Percentiles rank a stretch among this genome's conserved stretches.
Conservation (phyloP, 768 basidiomycete species). For the Suillus placidus region DNA sequence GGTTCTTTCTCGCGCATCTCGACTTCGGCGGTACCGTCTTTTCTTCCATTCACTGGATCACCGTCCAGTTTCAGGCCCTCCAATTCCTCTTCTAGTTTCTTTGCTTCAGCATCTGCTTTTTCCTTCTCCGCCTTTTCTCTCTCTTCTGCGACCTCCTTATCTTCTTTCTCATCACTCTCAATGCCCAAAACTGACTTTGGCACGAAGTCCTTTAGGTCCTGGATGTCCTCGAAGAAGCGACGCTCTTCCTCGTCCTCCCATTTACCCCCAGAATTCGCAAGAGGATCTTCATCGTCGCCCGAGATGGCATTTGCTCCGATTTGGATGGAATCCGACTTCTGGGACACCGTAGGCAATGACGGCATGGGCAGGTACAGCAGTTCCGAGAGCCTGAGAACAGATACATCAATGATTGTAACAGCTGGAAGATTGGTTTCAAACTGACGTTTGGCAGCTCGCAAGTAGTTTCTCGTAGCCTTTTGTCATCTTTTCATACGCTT, state of each 20-base stretch:
- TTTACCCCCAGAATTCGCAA: slow-evolving; percentile 66
- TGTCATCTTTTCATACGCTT: slow-evolving; percentile 99
- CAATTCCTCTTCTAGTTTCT: slow-evolving; percentile 78
- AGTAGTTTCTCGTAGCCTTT: slow-evolving; percentile 92
- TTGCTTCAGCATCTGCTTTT: slow-evolving; percentile 67
- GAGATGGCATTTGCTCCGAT: slow-evolving; percentile 54
- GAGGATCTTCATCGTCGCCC: slow-evolving; percentile 60
- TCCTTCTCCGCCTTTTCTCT: slow-evolving; percentile 57
- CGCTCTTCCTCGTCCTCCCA: slow-evolving; percentile 99
- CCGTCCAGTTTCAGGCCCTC: slow-evolving; percentile 55
- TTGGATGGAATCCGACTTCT: slow-evolving; percentile 80
- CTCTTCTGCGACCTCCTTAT: slow-evolving; percentile 46
- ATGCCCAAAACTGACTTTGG: slow-evolving; percentile 87
- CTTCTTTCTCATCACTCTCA: slow-evolving; percentile 39
- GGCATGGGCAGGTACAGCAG: slow-evolving; percentile 85
- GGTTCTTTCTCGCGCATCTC: slow-evolving; percentile 32
- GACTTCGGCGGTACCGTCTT: slow-evolving; percentile 14
- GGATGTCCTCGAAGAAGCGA: slow-evolving; percentile 89
- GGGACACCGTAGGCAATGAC: slow-evolving; percentile 76
- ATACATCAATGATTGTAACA: slow-evolving; percentile 15
- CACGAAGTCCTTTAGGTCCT: slow-evolving; percentile 90
- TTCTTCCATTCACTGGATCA: slow-evolving; percentile 26
- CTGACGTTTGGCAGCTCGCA: slow-evolving; percentile 84
- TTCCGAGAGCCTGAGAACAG: slow-evolving; percentile 74
- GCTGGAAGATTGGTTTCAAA: slow-evolving; percentile 12